phyloP scores from a whole-genome alignment of 768 basidiomycete genomes.

The Daedaleopsis sinensis region DNA sequence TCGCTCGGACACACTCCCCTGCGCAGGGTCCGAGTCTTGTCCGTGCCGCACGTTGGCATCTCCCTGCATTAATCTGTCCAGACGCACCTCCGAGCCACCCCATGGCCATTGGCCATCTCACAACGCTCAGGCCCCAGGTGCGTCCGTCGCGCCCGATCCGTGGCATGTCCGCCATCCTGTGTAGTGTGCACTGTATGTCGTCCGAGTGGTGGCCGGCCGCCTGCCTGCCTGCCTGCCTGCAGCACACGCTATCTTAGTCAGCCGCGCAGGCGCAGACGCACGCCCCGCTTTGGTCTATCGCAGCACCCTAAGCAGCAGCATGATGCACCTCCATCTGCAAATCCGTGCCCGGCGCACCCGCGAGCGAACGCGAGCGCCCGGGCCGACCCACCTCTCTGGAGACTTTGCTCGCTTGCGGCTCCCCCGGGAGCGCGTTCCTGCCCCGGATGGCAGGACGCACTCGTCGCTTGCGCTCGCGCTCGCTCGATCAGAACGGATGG shows the following conservation, averaged over 20 bases:
- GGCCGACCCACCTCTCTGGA: constrained; percentile 8
- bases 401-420: constrained; percentile 3
- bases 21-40: constrained; percentile 17
- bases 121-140: too few species aligned
- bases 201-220: too few species aligned
- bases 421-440: neutral
- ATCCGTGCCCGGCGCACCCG: neutral
- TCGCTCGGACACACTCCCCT: neutral
- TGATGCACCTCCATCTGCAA: neutral
- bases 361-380: neutral
- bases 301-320: neutral
- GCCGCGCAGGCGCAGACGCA: too few species aligned
- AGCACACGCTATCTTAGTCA: too few species aligned
- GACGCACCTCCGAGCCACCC: constrained; percentile 6
- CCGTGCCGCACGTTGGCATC: constrained; percentile 1
- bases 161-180: too few species aligned
- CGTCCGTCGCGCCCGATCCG: too few species aligned
- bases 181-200: too few species aligned
- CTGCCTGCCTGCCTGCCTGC: too few species aligned
- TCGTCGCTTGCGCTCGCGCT: neutral
- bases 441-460: neutral
- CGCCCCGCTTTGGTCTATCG: neutral
- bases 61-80: neutral
- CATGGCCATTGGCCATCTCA: too few species aligned
- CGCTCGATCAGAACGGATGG: neutral